Percentiles rank a stretch among this genome's conserved stretches.
phyloP scores from a whole-genome alignment of 140 eudicot species.

The Ambrosia hybrid region DNA sequence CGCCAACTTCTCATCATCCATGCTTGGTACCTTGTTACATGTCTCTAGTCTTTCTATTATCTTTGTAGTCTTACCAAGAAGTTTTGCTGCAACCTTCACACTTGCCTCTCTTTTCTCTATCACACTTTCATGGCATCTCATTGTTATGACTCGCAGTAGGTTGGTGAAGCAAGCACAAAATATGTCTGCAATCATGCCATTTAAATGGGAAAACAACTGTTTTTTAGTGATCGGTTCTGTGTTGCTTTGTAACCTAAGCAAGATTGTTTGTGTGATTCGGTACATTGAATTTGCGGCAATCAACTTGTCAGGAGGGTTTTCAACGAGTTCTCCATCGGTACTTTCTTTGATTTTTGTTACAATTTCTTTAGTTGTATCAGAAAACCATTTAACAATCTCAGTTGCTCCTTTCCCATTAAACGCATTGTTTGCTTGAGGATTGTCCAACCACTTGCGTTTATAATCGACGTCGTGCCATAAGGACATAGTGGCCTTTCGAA shows the following conservation, averaged over 20 bases:
- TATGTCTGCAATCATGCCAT: slow-evolving; percentile 24
- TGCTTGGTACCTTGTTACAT: slow-evolving; percentile 9
- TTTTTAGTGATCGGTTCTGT: neutral
- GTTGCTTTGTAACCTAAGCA: too few species aligned
- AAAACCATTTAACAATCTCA: slow-evolving; percentile 19
- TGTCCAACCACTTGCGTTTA: slow-evolving; percentile 17
- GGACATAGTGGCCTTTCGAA: slow-evolving; percentile 11
- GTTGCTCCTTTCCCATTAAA: slow-evolving; percentile 17
- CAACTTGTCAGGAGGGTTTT: neutral
- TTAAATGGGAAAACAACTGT: neutral
- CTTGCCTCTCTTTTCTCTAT: too few species aligned
- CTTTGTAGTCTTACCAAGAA: too few species aligned
- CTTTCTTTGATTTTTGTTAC: neutral
- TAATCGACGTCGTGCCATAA: slow-evolving; percentile 23
- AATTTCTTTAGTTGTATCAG: slow-evolving; percentile 13
- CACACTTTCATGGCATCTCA: too few species aligned
- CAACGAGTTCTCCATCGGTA: neutral
- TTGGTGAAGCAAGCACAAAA: too few species aligned
- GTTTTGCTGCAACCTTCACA: too few species aligned
- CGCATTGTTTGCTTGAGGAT: neutral
- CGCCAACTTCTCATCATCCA: slow-evolving; percentile 9
- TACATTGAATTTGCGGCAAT: slow-evolving; percentile 28
- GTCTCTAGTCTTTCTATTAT: neutral
- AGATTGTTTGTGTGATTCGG: too few species aligned
- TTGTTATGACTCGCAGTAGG: too few species aligned